These are phyloP conservation scores for Penicillium malachiteum DNA, from an alignment of 495 filamentous ascomycete genomes.

Conservation along the genomic window DNA sequence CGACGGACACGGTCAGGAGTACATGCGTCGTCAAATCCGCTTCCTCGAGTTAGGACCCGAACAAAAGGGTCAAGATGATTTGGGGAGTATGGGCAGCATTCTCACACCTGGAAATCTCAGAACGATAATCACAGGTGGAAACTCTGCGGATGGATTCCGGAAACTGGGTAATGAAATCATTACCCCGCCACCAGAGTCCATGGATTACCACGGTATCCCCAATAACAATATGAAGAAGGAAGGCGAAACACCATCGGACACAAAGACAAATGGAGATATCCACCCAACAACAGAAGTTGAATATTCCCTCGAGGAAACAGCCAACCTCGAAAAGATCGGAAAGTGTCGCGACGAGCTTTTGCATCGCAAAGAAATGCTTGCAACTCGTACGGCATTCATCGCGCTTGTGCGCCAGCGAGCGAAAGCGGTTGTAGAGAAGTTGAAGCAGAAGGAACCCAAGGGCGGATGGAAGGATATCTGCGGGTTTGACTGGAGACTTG, in stretches of 20 bases:
- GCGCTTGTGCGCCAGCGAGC: constrained; percentile 43
- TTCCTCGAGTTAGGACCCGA: constrained; percentile 25
- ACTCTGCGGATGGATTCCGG: constrained; percentile 54
- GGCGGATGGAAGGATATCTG: constrained; percentile 64
- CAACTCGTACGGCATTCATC: constrained; percentile 44
- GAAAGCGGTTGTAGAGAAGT: constrained; percentile 43
- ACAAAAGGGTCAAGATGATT: constrained; percentile 35
- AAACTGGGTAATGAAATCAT: constrained; percentile 55
- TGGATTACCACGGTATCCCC: constrained; percentile 3
- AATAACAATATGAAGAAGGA: constrained; percentile 47
- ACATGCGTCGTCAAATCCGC: constrained; percentile 47
- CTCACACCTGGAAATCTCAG: constrained; percentile 59
- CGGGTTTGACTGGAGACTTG: constrained; percentile 61
- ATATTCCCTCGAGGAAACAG: constrained; percentile 42
- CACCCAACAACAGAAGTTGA: constrained; percentile 18
- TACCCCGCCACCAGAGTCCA: constrained; percentile 34
- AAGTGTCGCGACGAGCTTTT: constrained; percentile 36
- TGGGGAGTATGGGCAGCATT: constrained; percentile 56
- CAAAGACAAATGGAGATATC: constrained; percentile 57
- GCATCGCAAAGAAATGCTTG: constrained; percentile 43
- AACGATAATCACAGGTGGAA: constrained; percentile 47
- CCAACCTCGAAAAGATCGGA: constrained; percentile 43
- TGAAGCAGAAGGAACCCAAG: constrained; percentile 50
- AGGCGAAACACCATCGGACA: constrained; percentile 70
- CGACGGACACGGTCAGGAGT: constrained; percentile 61